These are phyloP conservation scores for Rhodotorula sp. DNA, from an alignment of 1,284 basidiomycete genomes.

Conservation along the genomic window DNA sequence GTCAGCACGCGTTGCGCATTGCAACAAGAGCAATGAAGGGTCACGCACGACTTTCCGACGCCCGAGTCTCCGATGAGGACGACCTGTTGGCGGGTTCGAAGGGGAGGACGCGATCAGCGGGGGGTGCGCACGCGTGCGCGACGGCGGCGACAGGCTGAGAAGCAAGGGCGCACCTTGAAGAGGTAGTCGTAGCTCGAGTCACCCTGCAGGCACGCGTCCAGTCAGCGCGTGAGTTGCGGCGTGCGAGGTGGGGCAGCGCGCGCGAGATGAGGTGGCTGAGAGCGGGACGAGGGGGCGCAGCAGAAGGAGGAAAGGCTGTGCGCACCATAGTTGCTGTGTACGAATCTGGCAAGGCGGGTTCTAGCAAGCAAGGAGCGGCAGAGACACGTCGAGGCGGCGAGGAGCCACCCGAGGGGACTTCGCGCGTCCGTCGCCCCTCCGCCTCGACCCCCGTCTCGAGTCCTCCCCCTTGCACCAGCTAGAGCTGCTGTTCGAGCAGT, in stretches of 20 bases:
- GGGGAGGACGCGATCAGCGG: constrained; percentile 17
- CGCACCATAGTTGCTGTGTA: no score
- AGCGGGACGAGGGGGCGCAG: background rate
- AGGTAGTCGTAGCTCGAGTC: constrained; percentile 75
- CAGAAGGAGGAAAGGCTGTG: no score
- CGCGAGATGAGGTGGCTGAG: constrained; percentile 7
- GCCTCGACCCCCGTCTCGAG: background rate
- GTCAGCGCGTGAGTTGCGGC: background rate
- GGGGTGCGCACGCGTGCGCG: no score
- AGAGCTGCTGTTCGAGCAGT: background rate
- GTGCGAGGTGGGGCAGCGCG: background rate
- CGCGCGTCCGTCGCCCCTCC: no score
- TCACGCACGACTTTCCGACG: constrained; percentile 82
- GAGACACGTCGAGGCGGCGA: no score
- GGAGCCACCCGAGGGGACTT: no score
- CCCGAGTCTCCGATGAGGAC: constrained; percentile 99
- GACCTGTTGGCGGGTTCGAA: constrained; percentile 62
- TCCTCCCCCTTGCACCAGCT: background rate
- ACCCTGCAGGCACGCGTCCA: constrained; percentile 12
- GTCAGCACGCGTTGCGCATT: background rate
- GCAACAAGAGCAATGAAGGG: background rate
- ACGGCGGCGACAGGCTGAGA: no score
- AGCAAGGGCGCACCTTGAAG: constrained; percentile 72
- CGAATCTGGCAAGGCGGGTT: no score
- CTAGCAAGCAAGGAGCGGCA: no score